Base-by-base conservation (phyloP, 2,329 filamentous ascomycete species). In the Neofusicoccum umdonicola region DNA sequence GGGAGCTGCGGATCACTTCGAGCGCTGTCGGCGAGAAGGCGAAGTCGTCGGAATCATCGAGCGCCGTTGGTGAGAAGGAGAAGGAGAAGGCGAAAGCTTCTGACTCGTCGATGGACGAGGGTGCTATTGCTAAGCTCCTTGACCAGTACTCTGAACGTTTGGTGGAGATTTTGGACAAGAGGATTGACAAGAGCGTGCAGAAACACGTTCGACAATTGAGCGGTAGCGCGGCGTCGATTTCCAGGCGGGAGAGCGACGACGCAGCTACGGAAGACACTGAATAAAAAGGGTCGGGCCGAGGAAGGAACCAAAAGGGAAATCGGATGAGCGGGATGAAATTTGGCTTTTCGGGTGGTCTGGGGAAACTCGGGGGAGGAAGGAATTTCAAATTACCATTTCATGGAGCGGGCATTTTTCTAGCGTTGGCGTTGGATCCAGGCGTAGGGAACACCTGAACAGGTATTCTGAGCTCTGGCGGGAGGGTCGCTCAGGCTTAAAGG, bases 81-180 rank as follows among this genome's bases (percentile, higher is more conserved):
- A 47, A 39, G 31, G 54, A 12, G 48, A 19, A 34, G 19, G 60
- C 9, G 35, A 34, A 27, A 12, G 34, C 15, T 12, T 27, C 19
- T 3, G 52, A 42, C 4, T 5, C 39, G 5, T 2, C 70, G 5
- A 66, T 81, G n/a, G 78, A 81, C 62, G 80, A 82, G 68, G 74
- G 71, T 1, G 73, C 73, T 5, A 76, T 82, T 73, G 72, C 75
- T 45, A 88, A 87, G 57, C 77, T 93, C 50, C 79, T 93, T 7
- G 90, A 92, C 69, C 87, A 91, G 76, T 92, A 92, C 71, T 91
- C 89, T 2, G 89, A 92, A 71, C 83, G 87, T 66, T 79, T 93
- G 54, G 86, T 92, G 5, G 86, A 82, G 51, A 82, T 92, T 76
- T 81, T 93, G 50, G 90, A 93, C 68, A 88, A 92, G 74, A 90